phyloP scores from a whole-genome alignment of 768 basidiomycete species.

The Dictyophora rubrovolvata region DNA sequence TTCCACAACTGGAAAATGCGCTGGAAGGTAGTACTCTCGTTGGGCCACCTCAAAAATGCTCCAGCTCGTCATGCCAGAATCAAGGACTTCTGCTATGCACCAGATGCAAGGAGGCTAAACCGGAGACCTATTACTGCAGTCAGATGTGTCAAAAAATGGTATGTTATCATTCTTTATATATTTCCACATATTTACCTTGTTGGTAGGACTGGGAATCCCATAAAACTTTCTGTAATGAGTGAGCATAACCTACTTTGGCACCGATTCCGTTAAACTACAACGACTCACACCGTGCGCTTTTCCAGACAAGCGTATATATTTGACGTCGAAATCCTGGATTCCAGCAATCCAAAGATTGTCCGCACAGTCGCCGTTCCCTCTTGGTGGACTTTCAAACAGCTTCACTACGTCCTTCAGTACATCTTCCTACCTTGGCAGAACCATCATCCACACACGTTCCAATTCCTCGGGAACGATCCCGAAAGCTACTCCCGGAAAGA shows the following conservation, averaged over 20 bases:
- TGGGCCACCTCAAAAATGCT: too few species aligned
- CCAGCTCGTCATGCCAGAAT: too few species aligned
- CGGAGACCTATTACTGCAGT: neutral
- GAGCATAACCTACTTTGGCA: neutral
- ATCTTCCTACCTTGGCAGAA: neutral
- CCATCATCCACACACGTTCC: too few species aligned
- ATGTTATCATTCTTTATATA: neutral
- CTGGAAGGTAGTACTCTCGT: too few species aligned
- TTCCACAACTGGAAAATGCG: too few species aligned
- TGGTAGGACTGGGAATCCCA: neutral
- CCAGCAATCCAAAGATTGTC: neutral
- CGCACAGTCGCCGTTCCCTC: neutral
- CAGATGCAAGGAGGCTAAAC: neutral
- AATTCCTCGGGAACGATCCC: too few species aligned
- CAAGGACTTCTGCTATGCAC: neutral
- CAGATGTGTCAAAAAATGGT: neutral
- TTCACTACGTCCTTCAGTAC: neutral
- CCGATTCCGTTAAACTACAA: neutral
- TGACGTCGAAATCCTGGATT: neutral
- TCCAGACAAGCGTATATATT: neutral
- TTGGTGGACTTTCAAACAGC: neutral
- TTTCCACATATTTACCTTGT: neutral
- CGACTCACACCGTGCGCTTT: too few species aligned
- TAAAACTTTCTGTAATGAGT: neutral
- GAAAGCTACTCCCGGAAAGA: too few species aligned